Percentiles rank a stretch among this genome's conserved stretches.
Conservation (phyloP, 192 early-diverging fungal species). For the Umbelopsis vinacea region DNA sequence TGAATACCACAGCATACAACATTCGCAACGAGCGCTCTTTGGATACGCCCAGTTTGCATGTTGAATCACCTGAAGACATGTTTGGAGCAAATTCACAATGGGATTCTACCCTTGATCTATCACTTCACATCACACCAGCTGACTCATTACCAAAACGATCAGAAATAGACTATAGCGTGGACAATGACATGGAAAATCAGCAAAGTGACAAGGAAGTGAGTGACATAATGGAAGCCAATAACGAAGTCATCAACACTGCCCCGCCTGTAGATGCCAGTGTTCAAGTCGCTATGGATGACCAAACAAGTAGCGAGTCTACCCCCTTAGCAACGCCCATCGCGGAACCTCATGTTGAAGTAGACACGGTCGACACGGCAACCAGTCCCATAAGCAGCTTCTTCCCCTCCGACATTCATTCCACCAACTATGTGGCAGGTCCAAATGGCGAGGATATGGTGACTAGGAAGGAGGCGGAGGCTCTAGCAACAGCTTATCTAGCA, state of each 20-base stretch:
- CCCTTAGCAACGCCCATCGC: too few species aligned
- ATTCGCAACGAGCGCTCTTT: neutral
- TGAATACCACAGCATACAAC: neutral
- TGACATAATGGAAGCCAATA: neutral
- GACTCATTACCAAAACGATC: neutral
- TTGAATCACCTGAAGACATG: neutral
- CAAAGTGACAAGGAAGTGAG: neutral
- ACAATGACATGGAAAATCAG: neutral
- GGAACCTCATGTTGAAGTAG: neutral
- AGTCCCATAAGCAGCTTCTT: constrained; percentile 6
- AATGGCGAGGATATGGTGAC: constrained; percentile 25
- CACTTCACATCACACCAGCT: neutral
- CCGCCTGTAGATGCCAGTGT: too few species aligned
- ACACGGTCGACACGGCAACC: neutral
- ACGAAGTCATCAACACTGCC: neutral
- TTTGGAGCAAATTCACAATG: neutral
- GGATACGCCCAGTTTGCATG: neutral
- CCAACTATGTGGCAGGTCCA: neutral
- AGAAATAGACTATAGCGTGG: neutral
- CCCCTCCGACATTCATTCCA: constrained; percentile 2
- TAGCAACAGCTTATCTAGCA: constrained; percentile 34
- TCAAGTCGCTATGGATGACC: too few species aligned
- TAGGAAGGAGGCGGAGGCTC: constrained; percentile 33
- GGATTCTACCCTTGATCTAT: neutral
- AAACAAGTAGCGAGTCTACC: too few species aligned